Percentiles rank a stretch among this genome's conserved stretches.
Conservation (phyloP, 2,329 filamentous ascomycete species). For the Teratosphaeria pseudoeucalypti region DNA sequence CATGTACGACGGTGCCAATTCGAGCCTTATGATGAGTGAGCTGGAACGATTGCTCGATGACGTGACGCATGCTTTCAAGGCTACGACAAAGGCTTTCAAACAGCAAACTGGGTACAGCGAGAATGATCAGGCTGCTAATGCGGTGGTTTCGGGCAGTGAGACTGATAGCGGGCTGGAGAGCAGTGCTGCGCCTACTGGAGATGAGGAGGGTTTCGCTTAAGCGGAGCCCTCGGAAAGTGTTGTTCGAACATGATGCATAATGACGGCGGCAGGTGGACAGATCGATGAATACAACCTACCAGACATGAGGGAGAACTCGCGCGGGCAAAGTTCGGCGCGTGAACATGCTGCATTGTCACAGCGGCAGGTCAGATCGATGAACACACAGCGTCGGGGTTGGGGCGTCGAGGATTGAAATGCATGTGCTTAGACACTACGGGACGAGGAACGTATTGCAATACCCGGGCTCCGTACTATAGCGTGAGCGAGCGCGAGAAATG, state of each 20-base stretch:
- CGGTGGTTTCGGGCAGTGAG: neutral
- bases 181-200: constrained; percentile 7
- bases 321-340: too few species aligned
- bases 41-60: constrained; percentile 20
- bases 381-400: neutral
- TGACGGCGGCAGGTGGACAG: neutral
- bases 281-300: neutral
- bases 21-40: constrained; percentile 19
- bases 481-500: neutral
- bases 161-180: constrained; percentile 10
- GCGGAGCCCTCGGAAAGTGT: neutral
- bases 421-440: neutral
- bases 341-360: neutral
- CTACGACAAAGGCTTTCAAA: constrained; percentile 5
- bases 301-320: too few species aligned
- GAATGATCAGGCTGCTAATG: neutral
- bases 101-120: constrained; percentile 2
- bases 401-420: neutral
- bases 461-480: neutral
- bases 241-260: neutral
- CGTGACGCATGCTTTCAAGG: constrained; percentile 10
- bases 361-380: neutral
- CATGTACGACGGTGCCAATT: constrained; percentile 21
- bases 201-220: constrained; percentile 8
- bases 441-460: neutral